Base-by-base conservation (phyloP, 78 protist genomes). In the Thecamonas trahens region DNA sequence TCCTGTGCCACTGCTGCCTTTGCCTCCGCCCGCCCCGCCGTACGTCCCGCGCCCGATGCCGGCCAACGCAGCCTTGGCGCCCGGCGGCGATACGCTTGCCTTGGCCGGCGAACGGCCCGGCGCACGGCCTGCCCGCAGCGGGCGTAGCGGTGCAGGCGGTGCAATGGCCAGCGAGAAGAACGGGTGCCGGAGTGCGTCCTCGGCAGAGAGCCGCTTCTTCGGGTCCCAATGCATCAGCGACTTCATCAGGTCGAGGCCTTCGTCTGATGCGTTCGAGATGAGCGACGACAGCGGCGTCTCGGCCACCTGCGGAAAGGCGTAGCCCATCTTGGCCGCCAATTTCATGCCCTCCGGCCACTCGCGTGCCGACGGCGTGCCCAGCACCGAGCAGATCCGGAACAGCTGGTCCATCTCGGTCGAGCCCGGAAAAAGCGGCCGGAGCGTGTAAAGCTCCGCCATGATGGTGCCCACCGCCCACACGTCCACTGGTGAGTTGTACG, bases 391-490 rank as follows among this genome's bases (percentile, higher is more conserved):
- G 52, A 94, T 89, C 77, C 84, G 80, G 79, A 77, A 85, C 1
- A 96, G 22, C 72, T 89, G 83, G 67, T 93, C 98, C 17, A 90
- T 52, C 83, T 96, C 97, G 39, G 65, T 59, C 3, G 77, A 40
- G 0, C 96, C 98, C 0, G 99, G 99, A 28, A 95, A 91, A 37
- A 95, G 59, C 2, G 99, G 95, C 31, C 89, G 77, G 59, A 88
- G 65, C 55, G 80, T 69, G 75, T 75, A 88, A 39, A 96, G 78
- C 85, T 96, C 99, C 1, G 96, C 96, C 94, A 96, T 92, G 61
- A 96, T 94, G 39, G 90, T 52, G 6, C 95, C 97, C 7, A 77
- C 58, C 1, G 97, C 94, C 95, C 94, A 89, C 20, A 88, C 2
- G 72, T 94, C 97, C 58, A 88, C 62, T 20, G 94, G 91, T 22